Evolutionary conservation across 345 rosid genomes (phyloP).

Genomic region (Salix brachista): DNA sequence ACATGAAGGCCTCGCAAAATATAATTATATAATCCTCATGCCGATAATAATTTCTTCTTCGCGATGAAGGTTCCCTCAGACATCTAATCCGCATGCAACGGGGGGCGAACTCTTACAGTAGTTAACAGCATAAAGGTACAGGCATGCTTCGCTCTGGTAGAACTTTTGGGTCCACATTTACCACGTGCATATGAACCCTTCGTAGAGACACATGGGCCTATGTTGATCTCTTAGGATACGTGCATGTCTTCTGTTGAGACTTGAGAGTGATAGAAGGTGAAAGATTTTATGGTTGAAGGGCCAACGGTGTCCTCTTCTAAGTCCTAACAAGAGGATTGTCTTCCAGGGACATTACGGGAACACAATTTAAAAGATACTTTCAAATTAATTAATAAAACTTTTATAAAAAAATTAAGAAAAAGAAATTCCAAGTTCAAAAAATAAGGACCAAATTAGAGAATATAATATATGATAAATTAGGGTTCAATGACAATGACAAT

Average conservation of each 20-base stretch:
- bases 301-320: background rate
- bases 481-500: too few species aligned
- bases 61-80: background rate
- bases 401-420: too few species aligned
- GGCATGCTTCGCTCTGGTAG: background rate
- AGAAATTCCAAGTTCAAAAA: too few species aligned
- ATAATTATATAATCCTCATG: background rate
- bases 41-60: conserved; percentile 3
- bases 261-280: conserved; percentile 6
- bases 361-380: background rate
- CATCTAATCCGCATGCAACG: background rate
- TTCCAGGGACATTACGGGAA: background rate
- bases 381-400: too few species aligned
- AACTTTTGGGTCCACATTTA: conserved; percentile 28
- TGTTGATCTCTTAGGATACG: conserved; percentile 21
- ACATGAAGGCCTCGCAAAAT: background rate
- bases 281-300: background rate
- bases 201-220: conserved; percentile 33
- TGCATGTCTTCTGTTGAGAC: conserved; percentile 14
- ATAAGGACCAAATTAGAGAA: too few species aligned
- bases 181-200: conserved; percentile 29
- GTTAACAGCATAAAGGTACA: background rate
- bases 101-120: background rate
- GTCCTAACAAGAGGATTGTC: background rate
- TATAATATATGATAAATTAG: too few species aligned